Conservation (phyloP, 257 asterid species). For the Scutellaria barbata region DNA sequence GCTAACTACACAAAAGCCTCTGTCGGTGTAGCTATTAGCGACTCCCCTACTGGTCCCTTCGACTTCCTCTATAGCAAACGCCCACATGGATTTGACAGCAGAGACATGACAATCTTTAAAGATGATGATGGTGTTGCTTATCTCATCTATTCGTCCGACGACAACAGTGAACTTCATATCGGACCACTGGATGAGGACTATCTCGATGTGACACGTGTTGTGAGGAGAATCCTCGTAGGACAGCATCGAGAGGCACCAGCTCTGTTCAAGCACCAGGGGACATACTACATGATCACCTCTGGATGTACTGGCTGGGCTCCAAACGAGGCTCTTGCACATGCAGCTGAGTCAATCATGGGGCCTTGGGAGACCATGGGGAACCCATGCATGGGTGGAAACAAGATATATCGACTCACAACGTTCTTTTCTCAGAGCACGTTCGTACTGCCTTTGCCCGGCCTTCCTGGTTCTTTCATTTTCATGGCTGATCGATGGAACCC, state of each 20-base stretch:
- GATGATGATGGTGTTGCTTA: constrained; percentile 82
- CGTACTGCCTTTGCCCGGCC: constrained; percentile 78
- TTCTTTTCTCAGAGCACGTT: constrained; percentile 86
- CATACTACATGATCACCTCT: constrained; percentile 95
- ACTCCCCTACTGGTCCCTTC: constrained; percentile 83
- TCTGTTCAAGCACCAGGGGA: constrained; percentile 77
- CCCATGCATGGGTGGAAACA: constrained; percentile 96
- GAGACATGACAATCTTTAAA: constrained; percentile 97
- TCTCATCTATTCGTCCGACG: constrained; percentile 81
- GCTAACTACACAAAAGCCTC: constrained; percentile 94
- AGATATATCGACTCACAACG: constrained; percentile 58
- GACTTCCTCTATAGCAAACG: constrained; percentile 72
- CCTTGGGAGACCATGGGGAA: constrained; percentile 93
- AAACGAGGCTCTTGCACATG: constrained; percentile 86
- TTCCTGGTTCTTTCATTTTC: constrained; percentile 66
- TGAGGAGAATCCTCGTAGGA: constrained; percentile 75
- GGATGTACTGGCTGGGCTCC: constrained; percentile 99
- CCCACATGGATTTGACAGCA: constrained; percentile 91
- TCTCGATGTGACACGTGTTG: constrained; percentile 53
- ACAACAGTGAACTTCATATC: constrained; percentile 86
- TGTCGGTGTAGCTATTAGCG: constrained; percentile 72
- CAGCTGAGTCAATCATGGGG: constrained; percentile 93
- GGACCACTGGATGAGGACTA: constrained; percentile 72
- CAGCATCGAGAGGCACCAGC: constrained; percentile 96
- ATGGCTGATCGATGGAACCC: constrained; percentile 99